These are phyloP conservation scores for Neonectria hederae DNA, from an alignment of 2,329 filamentous ascomycete species.

Conservation along the genomic window DNA sequence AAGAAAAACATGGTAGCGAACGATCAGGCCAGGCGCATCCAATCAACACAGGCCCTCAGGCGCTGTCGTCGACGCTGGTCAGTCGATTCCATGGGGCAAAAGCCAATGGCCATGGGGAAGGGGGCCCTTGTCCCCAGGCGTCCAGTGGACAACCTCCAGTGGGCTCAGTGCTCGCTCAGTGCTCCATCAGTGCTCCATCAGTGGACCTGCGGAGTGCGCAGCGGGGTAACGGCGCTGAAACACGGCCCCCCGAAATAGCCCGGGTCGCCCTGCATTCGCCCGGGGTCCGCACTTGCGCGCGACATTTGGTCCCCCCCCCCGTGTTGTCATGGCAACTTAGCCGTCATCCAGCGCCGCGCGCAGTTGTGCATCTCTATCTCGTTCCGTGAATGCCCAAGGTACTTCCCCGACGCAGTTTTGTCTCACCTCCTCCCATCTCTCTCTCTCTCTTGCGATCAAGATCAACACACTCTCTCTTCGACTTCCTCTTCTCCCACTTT, in stretches of 20 bases:
- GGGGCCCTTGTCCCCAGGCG: not conserved
- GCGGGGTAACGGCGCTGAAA: slow-evolving; percentile 41
- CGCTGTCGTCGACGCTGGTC: slow-evolving; percentile 13
- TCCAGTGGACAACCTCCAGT: slow-evolving; percentile 12
- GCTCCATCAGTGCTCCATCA: slow-evolving; percentile 26
- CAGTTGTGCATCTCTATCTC: slow-evolving; percentile 7
- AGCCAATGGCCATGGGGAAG: slow-evolving; percentile 23
- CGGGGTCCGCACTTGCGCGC: not conserved
- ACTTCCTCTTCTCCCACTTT: slow-evolving; percentile 19
- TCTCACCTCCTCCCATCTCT: slow-evolving; percentile 34
- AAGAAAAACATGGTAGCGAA: slow-evolving; percentile 5
- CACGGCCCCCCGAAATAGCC: slow-evolving; percentile 33
- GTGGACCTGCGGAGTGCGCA: slow-evolving; percentile 37
- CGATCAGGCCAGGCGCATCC: slow-evolving; percentile 18
- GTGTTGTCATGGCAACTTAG: slow-evolving; percentile 39
- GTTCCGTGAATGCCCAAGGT: slow-evolving; percentile 37
- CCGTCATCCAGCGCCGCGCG: slow-evolving; percentile 13
- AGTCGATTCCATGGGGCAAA: slow-evolving; percentile 11
- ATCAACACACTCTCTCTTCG: slow-evolving; percentile 1
- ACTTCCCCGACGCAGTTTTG: slow-evolving; percentile 27
- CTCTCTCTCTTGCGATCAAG: slow-evolving; percentile 4
- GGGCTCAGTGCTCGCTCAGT: not conserved
- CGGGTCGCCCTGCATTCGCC: slow-evolving; percentile 28
- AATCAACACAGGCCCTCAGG: slow-evolving; percentile 18
- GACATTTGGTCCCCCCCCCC: not conserved